A percentile compares a stretch with the other conserved stretches of the same genome.
Conservation (phyloP, 176 grass and related monocot genomes). For the Avena atlantica region DNA sequence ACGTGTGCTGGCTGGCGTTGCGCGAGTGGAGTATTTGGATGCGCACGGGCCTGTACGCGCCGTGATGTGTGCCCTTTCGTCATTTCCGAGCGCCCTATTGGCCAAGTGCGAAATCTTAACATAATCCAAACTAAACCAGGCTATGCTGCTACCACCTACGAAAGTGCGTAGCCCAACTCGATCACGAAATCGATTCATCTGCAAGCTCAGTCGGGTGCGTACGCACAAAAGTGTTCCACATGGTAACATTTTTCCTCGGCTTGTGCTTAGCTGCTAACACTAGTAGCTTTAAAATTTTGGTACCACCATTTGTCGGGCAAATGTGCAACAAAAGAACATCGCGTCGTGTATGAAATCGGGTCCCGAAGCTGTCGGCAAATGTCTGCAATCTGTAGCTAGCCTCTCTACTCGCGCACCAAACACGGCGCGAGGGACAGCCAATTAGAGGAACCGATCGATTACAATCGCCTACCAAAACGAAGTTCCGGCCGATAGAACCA, state of each 20-base stretch:
- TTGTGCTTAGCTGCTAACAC: neutral
- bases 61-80: slow-evolving; percentile 36
- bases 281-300: neutral
- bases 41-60: neutral
- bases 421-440: too few species aligned
- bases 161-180: too few species aligned
- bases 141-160: neutral
- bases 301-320: neutral
- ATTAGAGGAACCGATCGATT: too few species aligned
- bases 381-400: too few species aligned
- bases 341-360: neutral
- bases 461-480: neutral
- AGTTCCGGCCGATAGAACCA: neutral
- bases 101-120: neutral
- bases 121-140: too few species aligned
- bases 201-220: neutral
- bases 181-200: neutral
- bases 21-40: too few species aligned
- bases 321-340: neutral
- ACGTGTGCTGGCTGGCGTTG: slow-evolving; percentile 30
- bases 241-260: too few species aligned
- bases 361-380: slow-evolving; percentile 22
- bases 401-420: too few species aligned
- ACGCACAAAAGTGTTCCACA: too few species aligned
- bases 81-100: neutral